These are phyloP conservation scores for Trichophyton simii DNA, from an alignment of 2,329 filamentous ascomycete species.

Conservation along the genomic window DNA sequence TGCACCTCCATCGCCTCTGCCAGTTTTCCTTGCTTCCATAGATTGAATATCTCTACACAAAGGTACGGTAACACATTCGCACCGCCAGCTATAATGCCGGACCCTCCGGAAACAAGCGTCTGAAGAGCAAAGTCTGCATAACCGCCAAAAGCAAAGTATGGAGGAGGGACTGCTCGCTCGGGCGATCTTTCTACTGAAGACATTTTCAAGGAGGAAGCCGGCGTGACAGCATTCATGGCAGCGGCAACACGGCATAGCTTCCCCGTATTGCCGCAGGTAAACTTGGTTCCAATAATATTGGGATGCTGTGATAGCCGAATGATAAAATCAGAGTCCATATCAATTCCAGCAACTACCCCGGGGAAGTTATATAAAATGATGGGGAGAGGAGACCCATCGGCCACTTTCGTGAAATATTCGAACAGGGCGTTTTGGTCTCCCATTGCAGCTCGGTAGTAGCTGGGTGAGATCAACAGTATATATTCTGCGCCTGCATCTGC, in stretches of 20 bases:
- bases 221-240: background rate
- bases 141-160: constrained; percentile 40
- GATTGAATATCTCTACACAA: constrained; percentile 47
- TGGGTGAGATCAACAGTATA: constrained; percentile 64
- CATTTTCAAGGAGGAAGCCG: background rate
- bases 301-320: constrained; percentile 66
- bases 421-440: constrained; percentile 56
- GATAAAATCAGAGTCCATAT: constrained; percentile 80
- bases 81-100: constrained; percentile 58
- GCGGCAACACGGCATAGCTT: constrained; percentile 62
- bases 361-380: constrained; percentile 84
- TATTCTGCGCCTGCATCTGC: constrained; percentile 63
- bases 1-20: constrained; percentile 52
- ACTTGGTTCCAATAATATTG: constrained; percentile 81
- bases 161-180: constrained; percentile 21
- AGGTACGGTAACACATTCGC: constrained; percentile 58
- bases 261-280: constrained; percentile 82
- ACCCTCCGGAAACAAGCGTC: constrained; percentile 54
- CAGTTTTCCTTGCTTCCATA: constrained; percentile 47
- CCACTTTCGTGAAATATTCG: constrained; percentile 62
- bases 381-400: constrained; percentile 60
- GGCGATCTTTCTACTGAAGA: background rate
- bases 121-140: constrained; percentile 63
- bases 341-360: constrained; percentile 71
- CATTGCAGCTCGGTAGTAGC: constrained; percentile 68